A percentile compares a stretch with the other conserved stretches of the same genome.
Evolutionary conservation across 2,329 filamentous ascomycete species (phyloP).

Genomic region (Talaromyces sp.): DNA sequence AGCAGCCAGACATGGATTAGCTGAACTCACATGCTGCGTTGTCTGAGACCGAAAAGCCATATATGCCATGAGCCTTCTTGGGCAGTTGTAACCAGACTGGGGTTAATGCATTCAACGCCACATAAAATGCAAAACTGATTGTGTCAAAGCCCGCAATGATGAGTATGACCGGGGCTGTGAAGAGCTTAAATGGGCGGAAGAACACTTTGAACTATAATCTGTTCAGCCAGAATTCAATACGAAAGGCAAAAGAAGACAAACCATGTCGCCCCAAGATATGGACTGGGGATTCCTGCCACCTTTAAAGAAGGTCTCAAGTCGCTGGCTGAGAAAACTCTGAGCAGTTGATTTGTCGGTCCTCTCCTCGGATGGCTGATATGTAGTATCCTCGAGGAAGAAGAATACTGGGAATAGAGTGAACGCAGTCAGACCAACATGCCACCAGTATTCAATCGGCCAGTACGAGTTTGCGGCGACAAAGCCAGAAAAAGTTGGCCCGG

Average conservation of each 20-base stretch:
- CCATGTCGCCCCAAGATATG: neutral
- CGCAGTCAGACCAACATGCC: conserved; percentile 5
- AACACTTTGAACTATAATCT: conserved; percentile 4
- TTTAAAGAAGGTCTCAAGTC: neutral
- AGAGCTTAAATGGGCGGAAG: neutral
- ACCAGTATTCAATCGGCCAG: conserved; percentile 8
- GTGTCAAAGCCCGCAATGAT: conserved; percentile 2
- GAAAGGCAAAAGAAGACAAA: neutral
- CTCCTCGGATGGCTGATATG: neutral
- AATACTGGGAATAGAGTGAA: conserved; percentile 1
- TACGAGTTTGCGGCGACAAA: conserved; percentile 6
- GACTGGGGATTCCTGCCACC: neutral
- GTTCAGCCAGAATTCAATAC: neutral
- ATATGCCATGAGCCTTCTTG: conserved; percentile 5
- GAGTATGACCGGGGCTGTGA: neutral
- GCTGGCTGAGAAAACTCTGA: neutral
- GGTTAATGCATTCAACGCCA: conserved; percentile 5
- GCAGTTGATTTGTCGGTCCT: neutral
- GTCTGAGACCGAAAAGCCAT: conserved; percentile 1
- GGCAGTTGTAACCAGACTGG: neutral
- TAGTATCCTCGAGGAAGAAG: conserved; percentile 2
- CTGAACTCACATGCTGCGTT: conserved; percentile 1
- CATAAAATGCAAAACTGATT: conserved; percentile 4
- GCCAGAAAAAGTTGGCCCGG: conserved; percentile 4
- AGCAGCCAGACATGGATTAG: neutral